Evolutionary conservation across 2,329 filamentous ascomycete genomes (phyloP).

Genomic region (Cladosporium halotolerans): DNA sequence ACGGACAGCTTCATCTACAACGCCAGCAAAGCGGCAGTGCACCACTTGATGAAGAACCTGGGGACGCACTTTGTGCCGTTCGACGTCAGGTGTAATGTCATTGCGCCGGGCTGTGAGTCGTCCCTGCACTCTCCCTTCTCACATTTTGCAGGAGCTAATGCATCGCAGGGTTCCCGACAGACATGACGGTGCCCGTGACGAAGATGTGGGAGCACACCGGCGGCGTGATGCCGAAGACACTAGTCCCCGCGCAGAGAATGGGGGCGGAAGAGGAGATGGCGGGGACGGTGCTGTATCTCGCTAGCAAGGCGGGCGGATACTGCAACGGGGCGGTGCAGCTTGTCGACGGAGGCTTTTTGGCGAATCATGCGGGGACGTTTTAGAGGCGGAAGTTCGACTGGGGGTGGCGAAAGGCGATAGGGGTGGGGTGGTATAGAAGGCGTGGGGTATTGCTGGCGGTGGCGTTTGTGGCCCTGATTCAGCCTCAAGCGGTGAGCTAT

Average conservation of each 20-base stretch:
- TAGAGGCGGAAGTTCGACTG: not conserved
- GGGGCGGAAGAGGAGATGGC: conserved; percentile 41
- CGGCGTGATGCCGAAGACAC: conserved; percentile 25
- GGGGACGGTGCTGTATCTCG: conserved; percentile 46
- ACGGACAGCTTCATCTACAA: conserved; percentile 33
- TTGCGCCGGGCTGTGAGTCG: conserved; percentile 37
- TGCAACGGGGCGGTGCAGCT: conserved; percentile 49
- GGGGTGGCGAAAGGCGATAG: too few species aligned
- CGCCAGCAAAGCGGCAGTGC: conserved; percentile 39
- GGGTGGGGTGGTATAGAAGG: too few species aligned
- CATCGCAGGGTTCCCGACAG: conserved; percentile 33
- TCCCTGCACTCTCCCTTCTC: not conserved
- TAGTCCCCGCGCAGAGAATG: conserved; percentile 28
- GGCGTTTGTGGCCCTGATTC: too few species aligned
- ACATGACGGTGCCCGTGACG: conserved; percentile 36
- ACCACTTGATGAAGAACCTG: conserved; percentile 42
- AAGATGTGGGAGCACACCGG: conserved; percentile 31
- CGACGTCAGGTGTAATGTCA: conserved; percentile 42
- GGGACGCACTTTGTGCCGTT: conserved; percentile 37
- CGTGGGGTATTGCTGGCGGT: too few species aligned
- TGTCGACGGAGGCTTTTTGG: conserved; percentile 40
- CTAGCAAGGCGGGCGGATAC: conserved; percentile 47
- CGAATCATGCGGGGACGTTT: conserved; percentile 24
- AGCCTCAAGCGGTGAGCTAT: too few species aligned
- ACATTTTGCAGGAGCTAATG: not conserved